phyloP scores from a whole-genome alignment of 768 basidiomycete species.

The Russula griseocarnosa region DNA sequence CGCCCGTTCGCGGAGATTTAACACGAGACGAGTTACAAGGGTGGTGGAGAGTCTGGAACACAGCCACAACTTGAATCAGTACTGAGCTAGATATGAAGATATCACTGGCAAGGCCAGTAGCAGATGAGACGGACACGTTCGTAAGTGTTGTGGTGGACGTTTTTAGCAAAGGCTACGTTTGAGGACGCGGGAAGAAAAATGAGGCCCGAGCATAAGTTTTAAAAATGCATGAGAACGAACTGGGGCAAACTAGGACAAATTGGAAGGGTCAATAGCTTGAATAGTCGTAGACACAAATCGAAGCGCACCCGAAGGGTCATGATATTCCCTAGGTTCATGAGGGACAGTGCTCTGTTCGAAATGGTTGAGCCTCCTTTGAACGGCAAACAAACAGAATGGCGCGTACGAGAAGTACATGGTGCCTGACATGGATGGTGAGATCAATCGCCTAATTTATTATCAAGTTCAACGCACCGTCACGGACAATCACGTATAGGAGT shows the following conservation, averaged over 20 bases:
- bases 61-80: not conserved
- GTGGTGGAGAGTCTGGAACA: conserved; percentile 15
- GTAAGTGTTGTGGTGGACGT: conserved; percentile 8
- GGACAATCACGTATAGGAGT: conserved; percentile 19
- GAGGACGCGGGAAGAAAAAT: not conserved
- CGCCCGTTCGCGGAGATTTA: conserved; percentile 17
- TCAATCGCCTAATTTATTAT: not conserved
- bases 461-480: conserved; percentile 12
- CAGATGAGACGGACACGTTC: conserved; percentile 20
- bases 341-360: conserved; percentile 10
- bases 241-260: conserved; percentile 7
- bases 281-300: not conserved
- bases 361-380: not conserved
- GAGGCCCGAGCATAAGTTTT: not conserved
- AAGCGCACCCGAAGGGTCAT: conserved; percentile 15
- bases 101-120: not conserved
- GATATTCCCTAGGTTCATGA: conserved; percentile 19
- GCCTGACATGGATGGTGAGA: conserved; percentile 1
- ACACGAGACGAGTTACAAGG: conserved; percentile 20
- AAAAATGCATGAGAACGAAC: not conserved
- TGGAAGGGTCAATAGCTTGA: not conserved
- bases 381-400: not conserved
- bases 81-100: not conserved
- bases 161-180: conserved; percentile 10
- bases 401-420: conserved; percentile 23